phyloP scores from a whole-genome alignment of 2,329 filamentous ascomycete species.

The Trichoderma sp. region DNA sequence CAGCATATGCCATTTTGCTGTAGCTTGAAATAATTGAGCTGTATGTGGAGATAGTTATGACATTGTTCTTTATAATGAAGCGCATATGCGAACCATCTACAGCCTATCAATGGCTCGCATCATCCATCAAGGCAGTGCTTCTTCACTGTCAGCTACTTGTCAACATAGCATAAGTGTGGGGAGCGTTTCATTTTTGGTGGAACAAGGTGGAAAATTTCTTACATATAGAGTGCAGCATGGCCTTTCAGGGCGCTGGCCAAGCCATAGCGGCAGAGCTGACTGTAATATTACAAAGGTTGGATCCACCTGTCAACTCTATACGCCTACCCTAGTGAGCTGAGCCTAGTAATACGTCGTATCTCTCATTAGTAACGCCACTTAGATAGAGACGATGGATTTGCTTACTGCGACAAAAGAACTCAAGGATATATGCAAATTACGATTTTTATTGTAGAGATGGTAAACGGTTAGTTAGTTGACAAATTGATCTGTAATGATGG shows the following conservation, averaged over 20 bases:
- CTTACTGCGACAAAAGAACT: background rate
- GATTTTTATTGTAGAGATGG: background rate
- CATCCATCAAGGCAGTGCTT: background rate
- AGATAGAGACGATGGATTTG: background rate
- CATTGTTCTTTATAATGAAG: slow-evolving; percentile 1
- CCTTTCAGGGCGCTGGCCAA: background rate
- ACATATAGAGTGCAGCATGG: background rate
- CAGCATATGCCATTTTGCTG: background rate
- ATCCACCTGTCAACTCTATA: background rate
- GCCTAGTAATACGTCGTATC: background rate
- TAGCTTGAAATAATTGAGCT: background rate
- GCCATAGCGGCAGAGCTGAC: slow-evolving; percentile 14
- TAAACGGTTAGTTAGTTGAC: background rate
- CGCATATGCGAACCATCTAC: background rate
- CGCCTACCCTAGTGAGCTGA: background rate
- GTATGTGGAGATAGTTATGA: background rate
- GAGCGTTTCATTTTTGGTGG: background rate
- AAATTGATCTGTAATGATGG: slow-evolving; percentile 2
- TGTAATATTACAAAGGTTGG: slow-evolving; percentile 17
- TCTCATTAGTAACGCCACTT: background rate
- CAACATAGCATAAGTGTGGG: slow-evolving; percentile 17
- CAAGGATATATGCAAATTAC: background rate
- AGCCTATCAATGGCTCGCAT: background rate
- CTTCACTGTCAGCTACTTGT: slow-evolving; percentile 23
- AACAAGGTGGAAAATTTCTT: slow-evolving; percentile 4